A percentile compares a stretch with the other conserved stretches of the same genome.
Evolutionary conservation across 2,329 filamentous ascomycete genomes (phyloP).

Genomic region (Colletotrichum destructivum): DNA sequence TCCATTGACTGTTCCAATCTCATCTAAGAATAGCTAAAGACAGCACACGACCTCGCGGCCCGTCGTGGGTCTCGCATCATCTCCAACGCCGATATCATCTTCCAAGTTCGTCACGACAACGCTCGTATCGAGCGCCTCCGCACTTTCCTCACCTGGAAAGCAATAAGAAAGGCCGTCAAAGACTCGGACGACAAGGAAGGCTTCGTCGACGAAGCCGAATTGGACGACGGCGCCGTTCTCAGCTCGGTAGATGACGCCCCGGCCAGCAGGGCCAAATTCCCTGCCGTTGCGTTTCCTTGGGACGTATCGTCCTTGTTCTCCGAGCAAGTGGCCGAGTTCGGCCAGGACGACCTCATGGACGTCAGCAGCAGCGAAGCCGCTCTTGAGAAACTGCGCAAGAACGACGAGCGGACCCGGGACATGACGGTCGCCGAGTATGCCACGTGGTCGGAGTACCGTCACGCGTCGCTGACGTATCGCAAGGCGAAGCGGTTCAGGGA

Average conservation of each 20-base stretch:
- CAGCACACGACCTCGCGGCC: slow-evolving; percentile 43
- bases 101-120: slow-evolving; percentile 46
- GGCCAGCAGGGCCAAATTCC: slow-evolving; percentile 23
- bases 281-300: slow-evolving; percentile 38
- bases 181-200: slow-evolving; percentile 42
- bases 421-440: slow-evolving; percentile 45
- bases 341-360: slow-evolving; percentile 30
- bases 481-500: slow-evolving; percentile 44
- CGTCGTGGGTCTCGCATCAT: slow-evolving; percentile 44
- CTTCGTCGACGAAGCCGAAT: slow-evolving; percentile 36
- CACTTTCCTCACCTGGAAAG: slow-evolving; percentile 46
- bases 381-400: slow-evolving; percentile 38
- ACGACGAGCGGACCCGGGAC: slow-evolving; percentile 42
- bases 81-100: slow-evolving; percentile 46
- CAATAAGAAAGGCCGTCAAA: slow-evolving; percentile 44
- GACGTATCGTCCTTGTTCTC: slow-evolving; percentile 40
- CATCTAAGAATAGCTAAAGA: slow-evolving; percentile 34
- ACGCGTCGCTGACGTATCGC: slow-evolving; percentile 45
- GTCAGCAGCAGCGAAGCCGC: slow-evolving; percentile 28
- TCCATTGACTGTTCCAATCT: background rate
- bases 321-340: slow-evolving; percentile 25
- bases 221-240: background rate
- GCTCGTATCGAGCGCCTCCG: slow-evolving; percentile 44
- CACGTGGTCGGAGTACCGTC: slow-evolving; percentile 45
- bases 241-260: background rate